phyloP scores from a whole-genome alignment of 805 yeast species.

The Lachancea mirantina region DNA sequence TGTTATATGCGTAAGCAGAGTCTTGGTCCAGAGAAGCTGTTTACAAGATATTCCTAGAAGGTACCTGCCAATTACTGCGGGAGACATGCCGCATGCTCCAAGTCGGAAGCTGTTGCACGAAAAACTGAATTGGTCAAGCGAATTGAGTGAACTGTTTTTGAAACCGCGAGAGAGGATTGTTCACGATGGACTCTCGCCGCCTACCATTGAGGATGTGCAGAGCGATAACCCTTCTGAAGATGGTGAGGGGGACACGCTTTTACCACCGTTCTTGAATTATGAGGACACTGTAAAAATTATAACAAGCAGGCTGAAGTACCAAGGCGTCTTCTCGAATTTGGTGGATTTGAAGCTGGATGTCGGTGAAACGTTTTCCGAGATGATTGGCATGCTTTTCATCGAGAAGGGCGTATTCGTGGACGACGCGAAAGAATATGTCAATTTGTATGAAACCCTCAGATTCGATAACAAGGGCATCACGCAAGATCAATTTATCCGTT shows the following conservation, averaged over 20 bases:
- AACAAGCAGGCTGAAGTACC: constrained; percentile 50
- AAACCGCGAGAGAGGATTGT: constrained; percentile 37
- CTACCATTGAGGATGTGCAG: constrained; percentile 25
- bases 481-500: constrained; percentile 51
- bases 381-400: constrained; percentile 18
- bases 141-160: constrained; percentile 33
- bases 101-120: constrained; percentile 35
- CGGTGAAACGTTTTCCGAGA: constrained; percentile 24
- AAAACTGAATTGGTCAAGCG: constrained; percentile 38
- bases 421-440: constrained; percentile 34
- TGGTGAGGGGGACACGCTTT: constrained; percentile 21
- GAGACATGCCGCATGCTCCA: constrained; percentile 46
- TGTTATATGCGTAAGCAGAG: constrained; percentile 49
- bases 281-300: constrained; percentile 55
- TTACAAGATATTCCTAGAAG: constrained; percentile 72
- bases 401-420: constrained; percentile 9
- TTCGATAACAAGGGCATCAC: constrained; percentile 58
- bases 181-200: constrained; percentile 49
- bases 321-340: constrained; percentile 35
- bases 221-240: constrained; percentile 12
- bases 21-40: constrained; percentile 49
- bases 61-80: constrained; percentile 60
- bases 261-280: constrained; percentile 36
- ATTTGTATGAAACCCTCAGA: constrained; percentile 57
- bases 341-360: constrained; percentile 23